Conservation (phyloP, 1,139 yeast genomes). For the Blastobotrys aristatus region DNA sequence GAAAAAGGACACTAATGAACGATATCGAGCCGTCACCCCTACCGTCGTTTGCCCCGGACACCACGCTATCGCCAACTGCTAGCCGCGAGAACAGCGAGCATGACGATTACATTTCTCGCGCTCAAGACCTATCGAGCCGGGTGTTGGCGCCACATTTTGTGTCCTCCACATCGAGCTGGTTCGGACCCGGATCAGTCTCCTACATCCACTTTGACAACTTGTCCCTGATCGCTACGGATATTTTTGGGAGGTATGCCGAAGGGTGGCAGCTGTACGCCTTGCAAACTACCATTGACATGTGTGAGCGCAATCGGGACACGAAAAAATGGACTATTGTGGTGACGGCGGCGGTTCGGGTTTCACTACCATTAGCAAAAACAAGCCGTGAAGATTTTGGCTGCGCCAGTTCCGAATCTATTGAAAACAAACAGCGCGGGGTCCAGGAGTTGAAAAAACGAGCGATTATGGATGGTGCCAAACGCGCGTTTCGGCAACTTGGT, state of each 20-base stretch:
- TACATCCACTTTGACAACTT: neutral
- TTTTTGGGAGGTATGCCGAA: constrained; percentile 47
- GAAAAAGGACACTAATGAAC: too few species aligned
- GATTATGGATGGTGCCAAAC: constrained; percentile 54
- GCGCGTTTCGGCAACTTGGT: constrained; percentile 73
- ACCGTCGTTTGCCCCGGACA: neutral
- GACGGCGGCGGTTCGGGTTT: constrained; percentile 59
- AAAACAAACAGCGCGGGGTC: constrained; percentile 68
- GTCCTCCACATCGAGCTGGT: neutral
- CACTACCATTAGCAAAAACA: constrained; percentile 61
- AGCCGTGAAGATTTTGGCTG: constrained; percentile 75
- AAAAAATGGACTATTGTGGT: constrained; percentile 48
- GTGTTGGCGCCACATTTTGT: constrained; percentile 2
- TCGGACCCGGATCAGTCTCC: neutral
- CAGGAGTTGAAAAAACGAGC: constrained; percentile 34
- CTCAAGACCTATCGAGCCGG: neutral
- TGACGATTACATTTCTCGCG: neutral
- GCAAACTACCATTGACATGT: constrained; percentile 32
- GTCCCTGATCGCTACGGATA: constrained; percentile 48
- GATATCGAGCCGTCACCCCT: too few species aligned
- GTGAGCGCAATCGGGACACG: constrained; percentile 36
- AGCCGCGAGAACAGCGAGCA: neutral
- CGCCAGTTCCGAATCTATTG: constrained; percentile 41
- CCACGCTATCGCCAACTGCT: neutral
- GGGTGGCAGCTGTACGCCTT: constrained; percentile 60